phyloP scores from a whole-genome alignment of 2,329 filamentous ascomycete genomes.

The Fusarium dimerum region DNA sequence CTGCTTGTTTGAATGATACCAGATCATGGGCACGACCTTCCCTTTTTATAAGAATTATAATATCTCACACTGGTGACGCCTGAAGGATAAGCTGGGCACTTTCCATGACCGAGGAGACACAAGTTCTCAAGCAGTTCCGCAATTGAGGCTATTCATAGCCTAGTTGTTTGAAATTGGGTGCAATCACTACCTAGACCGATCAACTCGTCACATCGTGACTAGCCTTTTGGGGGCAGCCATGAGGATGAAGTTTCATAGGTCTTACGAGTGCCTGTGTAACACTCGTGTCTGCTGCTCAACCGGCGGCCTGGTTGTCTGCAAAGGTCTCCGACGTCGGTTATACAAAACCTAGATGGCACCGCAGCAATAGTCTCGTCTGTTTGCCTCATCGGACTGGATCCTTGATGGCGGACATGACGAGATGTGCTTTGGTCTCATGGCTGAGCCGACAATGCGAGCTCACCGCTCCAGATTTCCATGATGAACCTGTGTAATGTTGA shows the following conservation, averaged over 20 bases:
- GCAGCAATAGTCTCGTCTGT: background rate
- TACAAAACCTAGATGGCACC: background rate
- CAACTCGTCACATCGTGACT: background rate
- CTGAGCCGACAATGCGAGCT: background rate
- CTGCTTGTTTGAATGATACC: background rate
- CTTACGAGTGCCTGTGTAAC: conserved; percentile 20
- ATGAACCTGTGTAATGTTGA: background rate
- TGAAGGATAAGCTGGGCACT: background rate
- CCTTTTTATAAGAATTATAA: background rate
- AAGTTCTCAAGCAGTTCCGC: background rate
- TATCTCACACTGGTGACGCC: background rate
- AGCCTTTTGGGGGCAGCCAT: background rate
- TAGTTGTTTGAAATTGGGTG: background rate
- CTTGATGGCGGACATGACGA: background rate
- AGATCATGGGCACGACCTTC: background rate
- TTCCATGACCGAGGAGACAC: conserved; percentile 12
- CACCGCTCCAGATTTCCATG: background rate
- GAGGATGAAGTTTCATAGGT: conserved; percentile 6
- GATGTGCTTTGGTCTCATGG: background rate
- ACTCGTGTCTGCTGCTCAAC: conserved; percentile 30
- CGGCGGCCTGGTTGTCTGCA: conserved; percentile 5
- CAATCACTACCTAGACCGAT: background rate
- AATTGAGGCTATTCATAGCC: background rate
- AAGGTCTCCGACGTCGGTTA: background rate
- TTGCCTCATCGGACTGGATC: background rate